Percentiles rank a stretch among this genome's conserved stretches.
Conservation (phyloP, 1,139 yeast species). For the Blastobotrys buckinghamii region DNA sequence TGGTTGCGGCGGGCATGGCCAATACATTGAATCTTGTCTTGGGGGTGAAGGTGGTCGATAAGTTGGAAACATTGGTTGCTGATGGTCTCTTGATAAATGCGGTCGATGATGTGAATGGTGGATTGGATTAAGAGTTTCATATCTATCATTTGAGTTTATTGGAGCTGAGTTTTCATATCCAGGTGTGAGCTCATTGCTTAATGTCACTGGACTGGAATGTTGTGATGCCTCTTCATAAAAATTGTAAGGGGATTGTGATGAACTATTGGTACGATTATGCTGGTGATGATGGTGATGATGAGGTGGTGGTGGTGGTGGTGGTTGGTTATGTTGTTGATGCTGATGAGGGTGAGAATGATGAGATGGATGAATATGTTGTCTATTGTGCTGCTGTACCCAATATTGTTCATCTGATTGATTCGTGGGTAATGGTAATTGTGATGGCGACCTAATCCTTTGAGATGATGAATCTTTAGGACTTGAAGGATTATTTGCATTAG, state of each 20-base stretch:
- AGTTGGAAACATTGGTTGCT: background rate
- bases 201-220: background rate
- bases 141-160: background rate
- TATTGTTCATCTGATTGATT: too few relatives aligned
- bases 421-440: too few relatives aligned
- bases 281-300: too few relatives aligned
- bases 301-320: background rate
- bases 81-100: background rate
- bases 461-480: too few relatives aligned
- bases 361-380: background rate
- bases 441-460: too few relatives aligned
- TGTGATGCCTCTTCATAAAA: background rate
- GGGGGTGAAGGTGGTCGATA: slow-evolving; percentile 5
- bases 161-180: background rate
- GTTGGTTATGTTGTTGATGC: background rate
- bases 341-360: background rate
- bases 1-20: background rate
- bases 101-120: background rate
- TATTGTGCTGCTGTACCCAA: too few relatives aligned
- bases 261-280: background rate
- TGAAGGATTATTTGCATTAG: too few relatives aligned
- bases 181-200: background rate
- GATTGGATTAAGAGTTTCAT: background rate
- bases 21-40: background rate
- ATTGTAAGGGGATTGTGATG: background rate